phyloP scores from a whole-genome alignment of 2,329 filamentous ascomycete genomes.

The Calonectria hawksworthii region DNA sequence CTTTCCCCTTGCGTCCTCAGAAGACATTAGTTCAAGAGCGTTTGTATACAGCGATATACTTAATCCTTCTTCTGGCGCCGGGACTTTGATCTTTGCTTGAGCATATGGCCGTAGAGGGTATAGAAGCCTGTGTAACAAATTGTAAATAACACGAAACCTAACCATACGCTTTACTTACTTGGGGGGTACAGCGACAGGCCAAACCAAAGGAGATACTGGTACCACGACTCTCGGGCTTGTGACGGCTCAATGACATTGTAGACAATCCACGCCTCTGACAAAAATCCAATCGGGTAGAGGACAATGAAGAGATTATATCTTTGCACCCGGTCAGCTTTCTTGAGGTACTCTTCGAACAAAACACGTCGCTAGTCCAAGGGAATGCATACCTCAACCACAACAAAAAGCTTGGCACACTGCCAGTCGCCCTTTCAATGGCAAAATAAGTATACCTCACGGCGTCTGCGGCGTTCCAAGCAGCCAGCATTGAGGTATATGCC shows the following conservation, averaged over 20 bases:
- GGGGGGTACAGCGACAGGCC: conserved; percentile 31
- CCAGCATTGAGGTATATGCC: conserved; percentile 37
- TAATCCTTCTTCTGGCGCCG: not conserved
- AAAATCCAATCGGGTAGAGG: conserved; percentile 35
- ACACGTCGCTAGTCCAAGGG: not conserved
- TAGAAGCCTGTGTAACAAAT: conserved; percentile 27
- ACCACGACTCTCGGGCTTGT: conserved; percentile 22
- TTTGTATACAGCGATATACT: no score
- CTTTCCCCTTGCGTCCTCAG: no score
- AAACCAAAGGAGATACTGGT: conserved; percentile 40
- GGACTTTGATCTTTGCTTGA: conserved; percentile 36
- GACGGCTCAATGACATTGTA: conserved; percentile 39
- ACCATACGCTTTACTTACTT: not conserved
- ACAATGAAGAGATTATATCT: conserved; percentile 41
- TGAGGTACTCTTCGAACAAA: not conserved
- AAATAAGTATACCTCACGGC: conserved; percentile 38
- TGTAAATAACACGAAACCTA: not conserved
- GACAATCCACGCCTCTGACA: conserved; percentile 36
- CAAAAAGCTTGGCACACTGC: conserved; percentile 20
- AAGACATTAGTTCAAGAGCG: no score
- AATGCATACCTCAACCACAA: conserved; percentile 37
- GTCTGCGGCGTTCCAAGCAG: conserved; percentile 40
- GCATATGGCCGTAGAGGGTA: conserved; percentile 36
- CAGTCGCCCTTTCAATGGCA: conserved; percentile 29
- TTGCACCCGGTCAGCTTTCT: not conserved